phyloP scores from a whole-genome alignment of 768 basidiomycete genomes.

The Termitomyces sp. region DNA sequence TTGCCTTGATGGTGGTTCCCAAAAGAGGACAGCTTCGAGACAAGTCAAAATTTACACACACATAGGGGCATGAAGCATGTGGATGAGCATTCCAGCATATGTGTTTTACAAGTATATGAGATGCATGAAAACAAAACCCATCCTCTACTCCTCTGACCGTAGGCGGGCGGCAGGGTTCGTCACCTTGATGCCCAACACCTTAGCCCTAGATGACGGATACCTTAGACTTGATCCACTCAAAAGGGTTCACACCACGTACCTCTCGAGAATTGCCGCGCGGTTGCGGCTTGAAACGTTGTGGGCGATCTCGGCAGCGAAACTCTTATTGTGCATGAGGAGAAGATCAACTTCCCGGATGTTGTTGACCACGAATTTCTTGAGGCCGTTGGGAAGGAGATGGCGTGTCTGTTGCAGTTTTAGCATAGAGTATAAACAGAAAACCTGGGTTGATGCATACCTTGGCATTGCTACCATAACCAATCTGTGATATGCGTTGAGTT shows the following conservation, averaged over 20 bases:
- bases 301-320: constrained; percentile 93
- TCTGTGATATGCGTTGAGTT: constrained; percentile 34
- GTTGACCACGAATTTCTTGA: constrained; percentile 94
- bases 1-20: constrained; percentile 1
- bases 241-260: constrained; percentile 42
- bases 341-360: constrained; percentile 93
- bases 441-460: constrained; percentile 38
- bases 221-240: constrained; percentile 2
- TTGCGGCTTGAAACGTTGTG: constrained; percentile 96
- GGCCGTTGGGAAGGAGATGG: constrained; percentile 92
- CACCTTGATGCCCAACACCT: constrained; percentile 86
- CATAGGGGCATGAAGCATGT: constrained; percentile 30
- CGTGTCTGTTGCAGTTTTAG: constrained; percentile 56
- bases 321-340: constrained; percentile 97
- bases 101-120: constrained; percentile 47
- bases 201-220: constrained; percentile 51
- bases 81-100: constrained; percentile 52
- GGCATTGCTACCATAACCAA: constrained; percentile 90
- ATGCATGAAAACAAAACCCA: constrained; percentile 35
- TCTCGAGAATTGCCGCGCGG: constrained; percentile 85
- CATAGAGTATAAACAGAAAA: constrained; percentile 46
- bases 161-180: constrained; percentile 91
- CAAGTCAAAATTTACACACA: not conserved
- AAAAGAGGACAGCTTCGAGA: constrained; percentile 3
- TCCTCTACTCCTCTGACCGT: constrained; percentile 86